Percentiles rank a stretch among this genome's conserved stretches.
These are phyloP conservation scores for Fennellomyces sp. DNA, from an alignment of 371 early-diverging fungal genomes.

Conservation along the genomic window DNA sequence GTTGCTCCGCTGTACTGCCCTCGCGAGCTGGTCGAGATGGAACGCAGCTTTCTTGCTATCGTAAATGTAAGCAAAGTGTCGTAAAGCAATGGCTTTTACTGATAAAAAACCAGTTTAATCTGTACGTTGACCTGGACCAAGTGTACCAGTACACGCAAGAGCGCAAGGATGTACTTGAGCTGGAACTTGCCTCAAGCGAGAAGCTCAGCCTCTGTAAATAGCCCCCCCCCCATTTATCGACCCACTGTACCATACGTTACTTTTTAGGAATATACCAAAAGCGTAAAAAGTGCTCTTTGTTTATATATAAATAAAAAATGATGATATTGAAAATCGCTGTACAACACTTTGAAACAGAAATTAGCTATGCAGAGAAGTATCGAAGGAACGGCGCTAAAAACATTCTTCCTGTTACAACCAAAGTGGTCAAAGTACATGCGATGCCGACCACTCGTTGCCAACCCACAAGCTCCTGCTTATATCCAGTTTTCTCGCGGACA, in stretches of 20 bases:
- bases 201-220: neutral
- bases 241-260: neutral
- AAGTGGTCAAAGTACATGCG: conserved; percentile 7
- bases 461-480: neutral
- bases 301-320: neutral
- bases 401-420: conserved; percentile 34
- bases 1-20: conserved; percentile 53
- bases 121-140: conserved; percentile 17
- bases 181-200: neutral
- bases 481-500: neutral
- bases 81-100: too few species aligned
- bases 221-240: neutral
- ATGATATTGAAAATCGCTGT: neutral
- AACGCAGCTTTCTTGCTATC: conserved; percentile 39
- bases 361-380: neutral
- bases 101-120: too few species aligned
- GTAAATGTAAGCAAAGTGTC: conserved; percentile 3
- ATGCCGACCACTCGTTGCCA: neutral
- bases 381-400: conserved; percentile 41
- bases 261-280: too few species aligned
- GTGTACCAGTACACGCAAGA: conserved; percentile 10
- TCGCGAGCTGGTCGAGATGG: conserved; percentile 59
- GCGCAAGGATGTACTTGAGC: conserved; percentile 1
- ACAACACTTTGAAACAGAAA: too few species aligned
- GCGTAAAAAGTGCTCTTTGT: neutral